A percentile compares a stretch with the other conserved stretches of the same genome.
Evolutionary conservation across 2,329 filamentous ascomycete species (phyloP).

Genomic region (Ceratocystis variospora): DNA sequence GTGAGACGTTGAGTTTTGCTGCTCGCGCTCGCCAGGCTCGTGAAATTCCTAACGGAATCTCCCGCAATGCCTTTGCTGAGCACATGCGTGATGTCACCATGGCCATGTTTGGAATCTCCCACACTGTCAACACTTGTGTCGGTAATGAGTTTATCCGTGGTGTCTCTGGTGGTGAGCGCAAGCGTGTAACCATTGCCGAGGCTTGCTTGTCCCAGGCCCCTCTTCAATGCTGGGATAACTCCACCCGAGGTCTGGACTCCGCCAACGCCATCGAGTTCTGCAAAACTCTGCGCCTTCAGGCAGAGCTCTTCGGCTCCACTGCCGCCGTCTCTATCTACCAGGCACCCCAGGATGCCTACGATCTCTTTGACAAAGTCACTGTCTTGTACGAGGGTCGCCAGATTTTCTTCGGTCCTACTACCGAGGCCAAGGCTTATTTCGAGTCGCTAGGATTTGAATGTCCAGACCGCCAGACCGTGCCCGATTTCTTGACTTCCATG

Average conservation of each 20-base stretch:
- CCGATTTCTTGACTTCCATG: slow-evolving; percentile 60
- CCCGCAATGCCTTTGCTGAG: slow-evolving; percentile 40
- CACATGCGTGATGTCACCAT: slow-evolving; percentile 59
- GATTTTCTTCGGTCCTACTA: slow-evolving; percentile 49
- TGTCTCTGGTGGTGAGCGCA: slow-evolving; percentile 60
- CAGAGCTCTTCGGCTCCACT: slow-evolving; percentile 52
- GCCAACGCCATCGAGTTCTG: slow-evolving; percentile 65
- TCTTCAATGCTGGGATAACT: slow-evolving; percentile 58
- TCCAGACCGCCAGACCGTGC: slow-evolving; percentile 51
- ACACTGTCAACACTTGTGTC: slow-evolving; percentile 58
- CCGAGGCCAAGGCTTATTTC: slow-evolving; percentile 51
- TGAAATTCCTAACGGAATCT: slow-evolving; percentile 44
- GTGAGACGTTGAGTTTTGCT: slow-evolving; percentile 67
- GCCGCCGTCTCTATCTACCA: slow-evolving; percentile 64
- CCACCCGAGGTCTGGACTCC: slow-evolving; percentile 58
- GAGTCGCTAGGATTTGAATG: slow-evolving; percentile 53
- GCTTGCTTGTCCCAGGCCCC: slow-evolving; percentile 45
- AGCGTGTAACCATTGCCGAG: slow-evolving; percentile 51
- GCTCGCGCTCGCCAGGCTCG: slow-evolving; percentile 55
- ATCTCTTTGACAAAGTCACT: slow-evolving; percentile 45
- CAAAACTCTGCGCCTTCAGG: slow-evolving; percentile 53
- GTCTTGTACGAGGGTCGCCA: slow-evolving; percentile 48
- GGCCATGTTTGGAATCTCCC: slow-evolving; percentile 61
- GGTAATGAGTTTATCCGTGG: slow-evolving; percentile 64
- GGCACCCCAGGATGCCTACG: slow-evolving; percentile 50